Percentiles rank a stretch among this genome's conserved stretches.
Conservation (phyloP, 345 rosid species). For the Iberis pinnata region DNA sequence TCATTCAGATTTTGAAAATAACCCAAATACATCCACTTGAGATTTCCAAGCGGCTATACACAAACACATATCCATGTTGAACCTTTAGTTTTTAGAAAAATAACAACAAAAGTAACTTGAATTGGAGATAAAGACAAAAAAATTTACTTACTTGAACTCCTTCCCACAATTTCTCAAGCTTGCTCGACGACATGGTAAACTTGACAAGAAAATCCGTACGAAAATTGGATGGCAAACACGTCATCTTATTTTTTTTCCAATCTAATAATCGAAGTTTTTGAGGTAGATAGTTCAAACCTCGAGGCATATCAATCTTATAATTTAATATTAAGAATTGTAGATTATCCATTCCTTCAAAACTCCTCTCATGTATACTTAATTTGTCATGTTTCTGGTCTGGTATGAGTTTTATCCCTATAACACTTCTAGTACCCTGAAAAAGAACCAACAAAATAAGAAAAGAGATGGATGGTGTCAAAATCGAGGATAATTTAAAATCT, state of each 20-base stretch:
- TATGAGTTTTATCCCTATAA: constrained; percentile 14
- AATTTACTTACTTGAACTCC: background rate
- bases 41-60: background rate
- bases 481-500: background rate
- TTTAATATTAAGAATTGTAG: constrained; percentile 19
- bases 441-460: too few relatives aligned
- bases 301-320: background rate
- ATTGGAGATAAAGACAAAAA: too few relatives aligned
- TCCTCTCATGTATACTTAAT: background rate
- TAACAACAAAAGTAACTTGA: too few relatives aligned
- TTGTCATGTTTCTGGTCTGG: background rate
- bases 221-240: constrained; percentile 9
- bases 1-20: background rate
- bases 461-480: too few relatives aligned
- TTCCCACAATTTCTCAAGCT: constrained; percentile 10
- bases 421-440: constrained; percentile 1
- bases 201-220: constrained; percentile 1
- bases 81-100: too few relatives aligned
- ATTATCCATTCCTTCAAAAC: constrained; percentile 15
- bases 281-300: background rate
- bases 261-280: background rate
- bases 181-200: background rate
- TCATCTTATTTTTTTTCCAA: background rate
- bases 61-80: too few relatives aligned
- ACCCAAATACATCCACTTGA: background rate